Evolutionary conservation across 805 yeast genomes (phyloP).

Genomic region (Ogataea nonfermentans): DNA sequence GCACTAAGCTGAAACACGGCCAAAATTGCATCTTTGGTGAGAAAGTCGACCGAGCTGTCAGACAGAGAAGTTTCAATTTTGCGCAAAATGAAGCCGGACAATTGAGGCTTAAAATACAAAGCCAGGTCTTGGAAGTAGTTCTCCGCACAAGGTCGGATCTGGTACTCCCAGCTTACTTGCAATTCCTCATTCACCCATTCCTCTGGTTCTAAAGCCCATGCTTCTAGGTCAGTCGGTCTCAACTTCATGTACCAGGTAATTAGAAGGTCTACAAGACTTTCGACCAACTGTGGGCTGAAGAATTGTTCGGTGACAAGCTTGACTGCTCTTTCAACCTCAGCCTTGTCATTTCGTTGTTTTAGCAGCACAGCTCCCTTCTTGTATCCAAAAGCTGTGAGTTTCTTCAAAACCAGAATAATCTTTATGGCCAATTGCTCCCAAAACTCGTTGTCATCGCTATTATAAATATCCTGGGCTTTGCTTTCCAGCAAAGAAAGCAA

Average conservation of each 20-base stretch:
- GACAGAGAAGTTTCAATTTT: slow-evolving; percentile 50
- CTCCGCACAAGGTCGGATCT: slow-evolving; percentile 84
- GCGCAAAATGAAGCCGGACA: slow-evolving; percentile 54
- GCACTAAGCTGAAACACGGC: slow-evolving; percentile 83
- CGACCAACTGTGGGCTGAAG: slow-evolving; percentile 56
- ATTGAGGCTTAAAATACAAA: slow-evolving; percentile 53
- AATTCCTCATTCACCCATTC: slow-evolving; percentile 88
- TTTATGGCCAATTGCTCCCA: slow-evolving; percentile 77
- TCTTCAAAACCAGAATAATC: slow-evolving; percentile 61
- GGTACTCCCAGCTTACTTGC: slow-evolving; percentile 75
- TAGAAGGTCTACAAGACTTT: slow-evolving; percentile 60
- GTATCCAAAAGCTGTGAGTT: slow-evolving; percentile 57
- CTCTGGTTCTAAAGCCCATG: slow-evolving; percentile 86
- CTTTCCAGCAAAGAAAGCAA: slow-evolving; percentile 59
- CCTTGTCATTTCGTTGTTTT: slow-evolving; percentile 62
- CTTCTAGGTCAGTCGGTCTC: slow-evolving; percentile 71
- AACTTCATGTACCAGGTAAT: slow-evolving; percentile 73
- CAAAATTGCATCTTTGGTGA: slow-evolving; percentile 75
- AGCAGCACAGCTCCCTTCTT: slow-evolving; percentile 65
- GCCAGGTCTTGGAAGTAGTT: slow-evolving; percentile 76
- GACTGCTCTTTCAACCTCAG: slow-evolving; percentile 60
- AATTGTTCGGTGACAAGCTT: slow-evolving; percentile 49
- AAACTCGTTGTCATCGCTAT: slow-evolving; percentile 53
- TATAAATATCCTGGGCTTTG: slow-evolving; percentile 65
- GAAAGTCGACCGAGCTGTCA: slow-evolving; percentile 40